Evolutionary conservation across 2,329 filamentous ascomycete species (phyloP).

Genomic region (Hypoxylon sp.): DNA sequence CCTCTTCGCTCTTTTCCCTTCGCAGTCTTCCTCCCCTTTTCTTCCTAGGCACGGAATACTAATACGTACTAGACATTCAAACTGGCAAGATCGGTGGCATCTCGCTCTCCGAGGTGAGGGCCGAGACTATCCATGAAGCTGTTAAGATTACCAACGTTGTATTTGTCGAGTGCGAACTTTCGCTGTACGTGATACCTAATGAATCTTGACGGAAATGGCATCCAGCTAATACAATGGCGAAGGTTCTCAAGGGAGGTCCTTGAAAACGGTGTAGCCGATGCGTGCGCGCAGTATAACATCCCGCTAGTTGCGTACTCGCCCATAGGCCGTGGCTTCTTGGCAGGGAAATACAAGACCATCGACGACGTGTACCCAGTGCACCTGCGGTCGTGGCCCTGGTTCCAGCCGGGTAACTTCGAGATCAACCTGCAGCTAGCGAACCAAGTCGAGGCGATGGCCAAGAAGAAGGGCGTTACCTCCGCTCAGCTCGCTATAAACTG

Average conservation of each 20-base stretch:
- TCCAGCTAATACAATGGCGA: constrained; percentile 31
- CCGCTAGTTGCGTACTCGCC: constrained; percentile 81
- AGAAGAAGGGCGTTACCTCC: constrained; percentile 71
- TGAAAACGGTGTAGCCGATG: constrained; percentile 54
- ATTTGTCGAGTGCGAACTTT: constrained; percentile 59
- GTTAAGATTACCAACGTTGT: constrained; percentile 55
- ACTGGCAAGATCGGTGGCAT: constrained; percentile 60
- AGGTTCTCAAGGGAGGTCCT: constrained; percentile 50
- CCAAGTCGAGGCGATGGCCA: constrained; percentile 70
- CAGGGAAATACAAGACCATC: constrained; percentile 64
- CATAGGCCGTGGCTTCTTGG: constrained; percentile 72
- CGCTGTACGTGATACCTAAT: constrained; percentile 47
- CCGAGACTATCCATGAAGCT: constrained; percentile 57
- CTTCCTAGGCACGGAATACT: neutral
- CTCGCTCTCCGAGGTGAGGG: constrained; percentile 59
- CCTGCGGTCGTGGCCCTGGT: constrained; percentile 67
- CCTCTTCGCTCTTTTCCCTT: neutral
- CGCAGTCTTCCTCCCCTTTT: neutral
- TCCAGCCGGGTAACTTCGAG: constrained; percentile 73
- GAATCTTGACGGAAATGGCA: neutral
- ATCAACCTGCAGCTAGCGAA: constrained; percentile 74
- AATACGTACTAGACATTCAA: constrained; percentile 51
- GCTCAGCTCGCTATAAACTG: constrained; percentile 78
- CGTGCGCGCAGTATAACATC: constrained; percentile 75
- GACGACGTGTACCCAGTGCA: constrained; percentile 67